Evolutionary conservation across 768 basidiomycete species (phyloP).

Genomic region (Cubamyces lactineus): DNA sequence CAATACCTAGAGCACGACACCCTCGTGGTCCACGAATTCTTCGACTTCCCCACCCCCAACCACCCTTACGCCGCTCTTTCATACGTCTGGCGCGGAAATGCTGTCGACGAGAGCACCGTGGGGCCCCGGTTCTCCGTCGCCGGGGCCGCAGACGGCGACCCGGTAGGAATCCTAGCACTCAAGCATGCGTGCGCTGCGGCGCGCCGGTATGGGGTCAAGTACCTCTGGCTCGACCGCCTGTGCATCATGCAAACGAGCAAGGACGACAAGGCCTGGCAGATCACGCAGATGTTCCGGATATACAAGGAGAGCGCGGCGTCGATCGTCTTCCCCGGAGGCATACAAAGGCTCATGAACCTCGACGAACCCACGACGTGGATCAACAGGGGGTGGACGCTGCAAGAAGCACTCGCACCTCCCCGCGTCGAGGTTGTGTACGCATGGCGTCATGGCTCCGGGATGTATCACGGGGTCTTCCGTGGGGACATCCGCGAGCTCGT

Average conservation of each 20-base stretch:
- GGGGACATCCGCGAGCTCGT: constrained; percentile 9
- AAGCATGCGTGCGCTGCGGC: constrained; percentile 14
- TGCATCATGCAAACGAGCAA: constrained; percentile 29
- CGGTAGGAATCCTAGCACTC: constrained; percentile 22
- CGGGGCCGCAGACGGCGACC: constrained; percentile 21
- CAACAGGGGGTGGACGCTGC: constrained; percentile 28
- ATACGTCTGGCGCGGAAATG: constrained; percentile 22
- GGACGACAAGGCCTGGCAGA: constrained; percentile 29
- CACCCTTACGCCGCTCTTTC: constrained; percentile 17
- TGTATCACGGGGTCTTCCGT: constrained; percentile 2
- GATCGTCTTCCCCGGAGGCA: constrained; percentile 27
- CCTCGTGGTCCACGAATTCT: background rate
- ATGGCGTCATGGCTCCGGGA: constrained; percentile 8
- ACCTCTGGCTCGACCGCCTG: constrained; percentile 29
- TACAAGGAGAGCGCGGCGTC: constrained; percentile 21
- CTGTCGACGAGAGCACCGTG: background rate
- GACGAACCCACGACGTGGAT: constrained; percentile 28
- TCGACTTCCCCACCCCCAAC: constrained; percentile 8
- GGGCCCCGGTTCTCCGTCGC: constrained; percentile 11
- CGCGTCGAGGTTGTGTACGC: constrained; percentile 15
- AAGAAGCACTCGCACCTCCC: constrained; percentile 24
- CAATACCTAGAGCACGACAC: background rate
- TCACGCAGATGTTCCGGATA: constrained; percentile 27
- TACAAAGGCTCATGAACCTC: constrained; percentile 22
- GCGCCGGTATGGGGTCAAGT: background rate